phyloP scores from a whole-genome alignment of 495 filamentous ascomycete species.

The Podospora pseudocomata region DNA sequence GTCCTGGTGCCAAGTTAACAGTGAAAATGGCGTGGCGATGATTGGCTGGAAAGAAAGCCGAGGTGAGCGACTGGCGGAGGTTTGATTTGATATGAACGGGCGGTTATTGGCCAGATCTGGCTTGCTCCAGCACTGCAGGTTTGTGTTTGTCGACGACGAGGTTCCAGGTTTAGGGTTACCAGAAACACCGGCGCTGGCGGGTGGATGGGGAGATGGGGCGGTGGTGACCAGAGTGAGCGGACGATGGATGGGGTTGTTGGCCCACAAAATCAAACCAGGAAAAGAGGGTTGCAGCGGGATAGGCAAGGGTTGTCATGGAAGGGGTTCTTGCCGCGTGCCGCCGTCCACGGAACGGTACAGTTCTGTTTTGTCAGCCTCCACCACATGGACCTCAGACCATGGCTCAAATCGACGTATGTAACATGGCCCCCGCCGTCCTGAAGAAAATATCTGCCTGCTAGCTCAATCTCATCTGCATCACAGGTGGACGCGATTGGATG shows the following conservation, averaged over 20 bases:
- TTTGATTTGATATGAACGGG: conserved; percentile 21
- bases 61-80: conserved; percentile 15
- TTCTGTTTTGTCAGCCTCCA: neutral
- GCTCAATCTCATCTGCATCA: neutral
- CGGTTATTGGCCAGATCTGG: conserved; percentile 22
- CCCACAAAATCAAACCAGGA: neutral
- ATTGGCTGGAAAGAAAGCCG: conserved; percentile 16
- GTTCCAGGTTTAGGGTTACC: neutral
- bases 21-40: conserved; percentile 17
- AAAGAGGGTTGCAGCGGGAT: neutral
- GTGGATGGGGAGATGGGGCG: neutral
- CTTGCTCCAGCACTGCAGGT: neutral
- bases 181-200: neutral
- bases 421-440: neutral
- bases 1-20: neutral
- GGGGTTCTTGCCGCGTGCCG: neutral
- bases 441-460: neutral
- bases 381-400: neutral
- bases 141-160: neutral
- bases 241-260: neutral
- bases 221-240: no score
- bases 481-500: neutral
- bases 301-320: neutral
- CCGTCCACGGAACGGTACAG: neutral
- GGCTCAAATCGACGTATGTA: neutral